These are phyloP conservation scores for Rosa hybrid DNA, from an alignment of 331 rosid genomes.

Conservation along the genomic window DNA sequence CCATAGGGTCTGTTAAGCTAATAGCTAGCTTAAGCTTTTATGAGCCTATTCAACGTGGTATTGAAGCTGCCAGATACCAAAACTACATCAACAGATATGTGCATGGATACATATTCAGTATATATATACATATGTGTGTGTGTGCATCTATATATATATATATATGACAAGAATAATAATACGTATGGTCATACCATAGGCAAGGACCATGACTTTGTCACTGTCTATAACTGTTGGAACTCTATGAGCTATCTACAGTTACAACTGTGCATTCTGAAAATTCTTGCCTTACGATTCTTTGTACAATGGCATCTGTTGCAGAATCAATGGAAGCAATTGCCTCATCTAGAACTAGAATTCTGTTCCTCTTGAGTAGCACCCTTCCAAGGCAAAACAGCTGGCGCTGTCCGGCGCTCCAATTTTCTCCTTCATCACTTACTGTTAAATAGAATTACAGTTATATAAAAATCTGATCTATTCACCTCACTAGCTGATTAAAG, in stretches of 20 bases:
- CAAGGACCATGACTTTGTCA: conserved; percentile 83
- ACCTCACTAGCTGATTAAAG: too few species aligned
- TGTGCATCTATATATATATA: too few species aligned
- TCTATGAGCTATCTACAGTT: conserved; percentile 54
- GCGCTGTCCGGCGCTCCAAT: conserved; percentile 86
- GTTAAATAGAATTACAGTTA: background rate
- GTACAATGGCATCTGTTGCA: background rate
- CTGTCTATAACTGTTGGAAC: conserved; percentile 83
- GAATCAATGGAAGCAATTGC: conserved; percentile 49
- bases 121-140: too few species aligned
- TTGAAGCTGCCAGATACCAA: too few species aligned
- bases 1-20: too few species aligned
- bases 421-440: conserved; percentile 89
- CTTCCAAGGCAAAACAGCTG: conserved; percentile 87
- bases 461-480: too few species aligned
- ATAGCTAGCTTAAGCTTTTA: too few species aligned
- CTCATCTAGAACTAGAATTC: conserved; percentile 78
- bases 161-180: background rate
- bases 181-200: conserved; percentile 47
- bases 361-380: conserved; percentile 65
- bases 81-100: too few species aligned
- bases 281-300: background rate
- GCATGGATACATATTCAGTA: too few species aligned
- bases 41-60: too few species aligned
- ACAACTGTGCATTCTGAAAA: background rate